phyloP scores from a whole-genome alignment of 129 eudicot genomes.

The Calendula officinalis region DNA sequence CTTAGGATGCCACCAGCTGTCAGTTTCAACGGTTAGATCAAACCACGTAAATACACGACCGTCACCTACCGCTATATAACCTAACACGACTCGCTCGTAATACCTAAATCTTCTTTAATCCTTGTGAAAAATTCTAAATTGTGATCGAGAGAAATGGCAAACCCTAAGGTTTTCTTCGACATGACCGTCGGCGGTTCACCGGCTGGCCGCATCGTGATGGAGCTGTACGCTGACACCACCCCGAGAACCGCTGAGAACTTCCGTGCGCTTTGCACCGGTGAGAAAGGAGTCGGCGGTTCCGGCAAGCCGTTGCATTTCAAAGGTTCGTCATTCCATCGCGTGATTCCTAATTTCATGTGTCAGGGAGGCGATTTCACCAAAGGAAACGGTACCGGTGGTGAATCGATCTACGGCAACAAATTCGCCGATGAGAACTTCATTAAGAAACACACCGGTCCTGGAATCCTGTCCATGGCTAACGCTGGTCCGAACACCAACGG shows the following conservation, averaged over 20 bases:
- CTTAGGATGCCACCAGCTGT: conserved; percentile 10
- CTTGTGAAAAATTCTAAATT: background rate
- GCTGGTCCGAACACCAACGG: conserved; percentile 62
- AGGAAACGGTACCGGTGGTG: conserved; percentile 71
- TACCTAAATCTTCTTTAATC: conserved; percentile 3
- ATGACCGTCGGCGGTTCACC: conserved; percentile 50
- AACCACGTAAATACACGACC: background rate
- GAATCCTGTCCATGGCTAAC: conserved; percentile 65
- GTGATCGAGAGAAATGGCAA: conserved; percentile 35
- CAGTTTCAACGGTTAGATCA: conserved; percentile 14
- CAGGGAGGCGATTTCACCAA: conserved; percentile 64
- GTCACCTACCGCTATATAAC: conserved; percentile 30
- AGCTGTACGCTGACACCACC: conserved; percentile 58
- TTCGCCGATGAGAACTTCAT: conserved; percentile 60
- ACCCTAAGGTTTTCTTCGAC: conserved; percentile 63
- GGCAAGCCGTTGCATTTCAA: conserved; percentile 53
- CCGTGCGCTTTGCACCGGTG: conserved; percentile 68
- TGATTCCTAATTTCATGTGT: conserved; percentile 67
- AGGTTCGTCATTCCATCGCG: conserved; percentile 61
- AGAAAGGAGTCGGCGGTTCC: conserved; percentile 42
- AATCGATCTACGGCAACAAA: conserved; percentile 55
- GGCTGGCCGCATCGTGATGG: conserved; percentile 57
- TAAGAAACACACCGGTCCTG: conserved; percentile 63
- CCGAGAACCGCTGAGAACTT: conserved; percentile 62
- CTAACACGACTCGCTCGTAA: background rate